A percentile compares a stretch with the other conserved stretches of the same genome.
These are phyloP conservation scores for Fraxinus sp. DNA, from an alignment of 305 asterid genomes.

Conservation along the genomic window DNA sequence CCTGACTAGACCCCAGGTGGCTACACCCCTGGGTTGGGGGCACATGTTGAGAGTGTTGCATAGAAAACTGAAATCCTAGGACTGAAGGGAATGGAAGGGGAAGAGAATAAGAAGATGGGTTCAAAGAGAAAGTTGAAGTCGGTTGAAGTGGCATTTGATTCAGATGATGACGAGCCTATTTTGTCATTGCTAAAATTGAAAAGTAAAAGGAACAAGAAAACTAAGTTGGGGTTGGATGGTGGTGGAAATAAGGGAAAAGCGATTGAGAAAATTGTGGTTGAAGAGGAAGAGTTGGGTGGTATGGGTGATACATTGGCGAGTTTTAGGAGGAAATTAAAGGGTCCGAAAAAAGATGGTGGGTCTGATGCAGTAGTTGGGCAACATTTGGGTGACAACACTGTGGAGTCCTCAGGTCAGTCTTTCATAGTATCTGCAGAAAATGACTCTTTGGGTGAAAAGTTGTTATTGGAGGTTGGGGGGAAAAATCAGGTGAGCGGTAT, in stretches of 20 bases:
- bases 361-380: slow-evolving; percentile 33
- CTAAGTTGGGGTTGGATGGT: slow-evolving; percentile 47
- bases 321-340: slow-evolving; percentile 84
- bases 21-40: slow-evolving; percentile 36
- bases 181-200: slow-evolving; percentile 72
- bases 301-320: slow-evolving; percentile 93
- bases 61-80: slow-evolving; percentile 47
- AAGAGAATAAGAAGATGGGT: slow-evolving; percentile 45
- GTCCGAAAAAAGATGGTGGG: slow-evolving; percentile 61
- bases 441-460: slow-evolving; percentile 33
- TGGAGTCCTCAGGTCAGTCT: slow-evolving; percentile 35
- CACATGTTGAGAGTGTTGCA: slow-evolving; percentile 45
- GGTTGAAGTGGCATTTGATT: slow-evolving; percentile 41
- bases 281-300: slow-evolving; percentile 61
- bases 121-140: slow-evolving; percentile 50
- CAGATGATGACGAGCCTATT: slow-evolving; percentile 84
- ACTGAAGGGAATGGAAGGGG: slow-evolving; percentile 63
- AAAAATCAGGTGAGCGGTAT: slow-evolving; percentile 30
- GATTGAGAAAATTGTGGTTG: slow-evolving; percentile 38
- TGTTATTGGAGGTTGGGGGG: slow-evolving; percentile 32
- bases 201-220: slow-evolving; percentile 59
- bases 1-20: slow-evolving; percentile 1
- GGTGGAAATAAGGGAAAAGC: slow-evolving; percentile 40
- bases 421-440: slow-evolving; percentile 29
- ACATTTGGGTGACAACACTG: slow-evolving; percentile 27